Evolutionary conservation across 2,329 filamentous ascomycete genomes (phyloP).

Genomic region (Cladosporium austrohemisphaericum): DNA sequence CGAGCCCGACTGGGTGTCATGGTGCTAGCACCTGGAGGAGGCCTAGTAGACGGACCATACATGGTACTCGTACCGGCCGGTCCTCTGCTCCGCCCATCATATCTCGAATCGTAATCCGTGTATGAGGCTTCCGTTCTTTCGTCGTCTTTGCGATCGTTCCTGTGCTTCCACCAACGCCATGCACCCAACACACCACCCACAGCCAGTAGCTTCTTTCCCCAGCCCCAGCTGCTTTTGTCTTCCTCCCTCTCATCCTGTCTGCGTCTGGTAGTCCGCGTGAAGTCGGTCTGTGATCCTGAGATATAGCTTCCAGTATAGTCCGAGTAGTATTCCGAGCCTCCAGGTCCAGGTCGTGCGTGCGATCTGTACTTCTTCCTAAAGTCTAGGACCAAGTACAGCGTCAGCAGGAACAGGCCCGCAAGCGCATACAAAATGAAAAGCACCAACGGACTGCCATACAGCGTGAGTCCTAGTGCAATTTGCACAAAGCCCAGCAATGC

Average conservation of each 20-base stretch:
- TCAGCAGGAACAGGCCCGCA: slow-evolving; percentile 68
- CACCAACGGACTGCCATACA: slow-evolving; percentile 84
- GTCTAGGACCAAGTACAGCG: slow-evolving; percentile 75
- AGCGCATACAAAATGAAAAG: slow-evolving; percentile 84
- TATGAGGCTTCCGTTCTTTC: slow-evolving; percentile 10
- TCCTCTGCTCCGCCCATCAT: slow-evolving; percentile 12
- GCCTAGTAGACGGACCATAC: slow-evolving; percentile 18
- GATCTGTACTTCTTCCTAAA: slow-evolving; percentile 53
- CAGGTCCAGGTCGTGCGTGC: slow-evolving; percentile 15
- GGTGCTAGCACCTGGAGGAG: slow-evolving; percentile 6
- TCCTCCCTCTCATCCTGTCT: slow-evolving; percentile 21
- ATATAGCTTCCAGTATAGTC: slow-evolving; percentile 28
- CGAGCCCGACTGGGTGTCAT: slow-evolving; percentile 14
- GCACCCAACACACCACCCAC: slow-evolving; percentile 56
- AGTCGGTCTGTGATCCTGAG: slow-evolving; percentile 55
- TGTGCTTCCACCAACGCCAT: slow-evolving; percentile 53
- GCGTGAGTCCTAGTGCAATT: slow-evolving; percentile 79
- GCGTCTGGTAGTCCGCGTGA: slow-evolving; percentile 43
- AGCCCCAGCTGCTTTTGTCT: slow-evolving; percentile 33
- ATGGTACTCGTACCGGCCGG: slow-evolving; percentile 8
- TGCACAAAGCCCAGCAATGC: slow-evolving; percentile 81
- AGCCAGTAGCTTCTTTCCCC: slow-evolving; percentile 44
- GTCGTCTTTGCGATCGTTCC: slow-evolving; percentile 20
- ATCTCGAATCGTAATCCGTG: slow-evolving; percentile 13
- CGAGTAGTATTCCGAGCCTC: slow-evolving; percentile 26